These are phyloP conservation scores for Pinus tabuliformis DNA, from an alignment of 75 land plant species.

Conservation along the genomic window DNA sequence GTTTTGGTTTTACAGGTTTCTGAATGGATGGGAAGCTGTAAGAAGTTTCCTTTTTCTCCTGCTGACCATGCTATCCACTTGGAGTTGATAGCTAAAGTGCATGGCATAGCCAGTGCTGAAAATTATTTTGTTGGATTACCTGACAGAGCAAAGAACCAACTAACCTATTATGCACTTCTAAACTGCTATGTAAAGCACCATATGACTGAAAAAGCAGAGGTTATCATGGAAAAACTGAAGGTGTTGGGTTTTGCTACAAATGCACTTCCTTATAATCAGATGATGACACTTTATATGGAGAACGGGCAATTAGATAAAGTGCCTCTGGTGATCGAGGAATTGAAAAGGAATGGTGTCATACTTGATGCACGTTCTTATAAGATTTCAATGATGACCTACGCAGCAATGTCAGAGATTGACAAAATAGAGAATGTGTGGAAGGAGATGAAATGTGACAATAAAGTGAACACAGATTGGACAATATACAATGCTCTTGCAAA, in stretches of 20 bases:
- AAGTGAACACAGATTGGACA: constrained; percentile 47
- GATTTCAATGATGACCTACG: constrained; percentile 38
- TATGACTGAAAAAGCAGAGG: constrained; percentile 41
- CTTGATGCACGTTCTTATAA: constrained; percentile 56
- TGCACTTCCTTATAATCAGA: constrained; percentile 51
- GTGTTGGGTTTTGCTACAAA: constrained; percentile 34
- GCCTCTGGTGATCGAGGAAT: constrained; percentile 23
- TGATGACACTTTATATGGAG: constrained; percentile 42
- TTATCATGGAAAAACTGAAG: constrained; percentile 50
- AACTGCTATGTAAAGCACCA: constrained; percentile 42
- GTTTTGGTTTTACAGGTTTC: constrained; percentile 40
- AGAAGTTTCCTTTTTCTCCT: constrained; percentile 33
- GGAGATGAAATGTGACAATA: constrained; percentile 28
- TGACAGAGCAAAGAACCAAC: constrained; percentile 22
- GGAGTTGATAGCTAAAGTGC: constrained; percentile 57
- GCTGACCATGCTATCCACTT: constrained; percentile 66
- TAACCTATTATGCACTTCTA: constrained; percentile 48
- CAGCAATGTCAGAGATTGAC: constrained; percentile 25
- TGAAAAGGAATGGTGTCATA: constrained; percentile 33
- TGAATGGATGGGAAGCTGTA: constrained; percentile 59
- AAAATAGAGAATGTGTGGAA: constrained; percentile 39
- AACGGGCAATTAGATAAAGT: constrained; percentile 44
- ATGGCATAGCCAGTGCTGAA: constrained; percentile 56
- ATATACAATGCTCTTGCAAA: constrained; percentile 38
- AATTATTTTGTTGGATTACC: constrained; percentile 57